A percentile compares a stretch with the other conserved stretches of the same genome.
Evolutionary conservation across 495 filamentous ascomycete species (phyloP).

Genomic region (Podospora appendiculata): DNA sequence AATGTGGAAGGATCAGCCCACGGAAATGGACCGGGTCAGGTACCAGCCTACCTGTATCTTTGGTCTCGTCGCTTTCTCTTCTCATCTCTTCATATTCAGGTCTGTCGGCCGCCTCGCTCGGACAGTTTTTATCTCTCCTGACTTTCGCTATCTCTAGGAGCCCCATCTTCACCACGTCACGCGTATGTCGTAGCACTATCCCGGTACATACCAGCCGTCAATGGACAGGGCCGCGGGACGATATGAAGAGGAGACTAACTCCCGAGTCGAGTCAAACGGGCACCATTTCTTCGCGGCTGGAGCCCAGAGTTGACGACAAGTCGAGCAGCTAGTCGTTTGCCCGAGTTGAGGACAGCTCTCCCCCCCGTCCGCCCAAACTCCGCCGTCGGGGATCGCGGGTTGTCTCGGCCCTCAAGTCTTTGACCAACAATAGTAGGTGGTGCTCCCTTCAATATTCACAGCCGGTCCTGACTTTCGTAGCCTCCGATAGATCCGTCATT

Average conservation of each 20-base stretch:
- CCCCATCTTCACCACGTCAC: not conserved
- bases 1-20: too few species aligned
- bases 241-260: conserved; percentile 19
- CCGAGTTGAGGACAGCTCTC: not conserved
- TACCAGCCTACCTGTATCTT: too few species aligned
- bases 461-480: conserved; percentile 8
- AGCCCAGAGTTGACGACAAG: not conserved
- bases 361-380: conserved; percentile 22
- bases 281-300: conserved; percentile 1
- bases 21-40: too few species aligned
- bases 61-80: too few species aligned
- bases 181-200: conserved; percentile 3
- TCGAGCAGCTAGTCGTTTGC: conserved; percentile 1
- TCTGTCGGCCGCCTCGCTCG: too few species aligned
- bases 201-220: not conserved
- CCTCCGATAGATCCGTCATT: conserved; percentile 15
- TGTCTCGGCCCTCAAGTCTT: conserved; percentile 34
- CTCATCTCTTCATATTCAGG: too few species aligned
- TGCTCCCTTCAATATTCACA: not conserved
- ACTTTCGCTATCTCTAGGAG: conserved; percentile 10
- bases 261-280: conserved; percentile 7
- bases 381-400: conserved; percentile 35
- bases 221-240: conserved; percentile 13
- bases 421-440: conserved; percentile 37
- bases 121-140: not conserved